These are phyloP conservation scores for Globisporangium megalacanthum DNA, from an alignment of 352 stramenopile genomes.

Conservation along the genomic window DNA sequence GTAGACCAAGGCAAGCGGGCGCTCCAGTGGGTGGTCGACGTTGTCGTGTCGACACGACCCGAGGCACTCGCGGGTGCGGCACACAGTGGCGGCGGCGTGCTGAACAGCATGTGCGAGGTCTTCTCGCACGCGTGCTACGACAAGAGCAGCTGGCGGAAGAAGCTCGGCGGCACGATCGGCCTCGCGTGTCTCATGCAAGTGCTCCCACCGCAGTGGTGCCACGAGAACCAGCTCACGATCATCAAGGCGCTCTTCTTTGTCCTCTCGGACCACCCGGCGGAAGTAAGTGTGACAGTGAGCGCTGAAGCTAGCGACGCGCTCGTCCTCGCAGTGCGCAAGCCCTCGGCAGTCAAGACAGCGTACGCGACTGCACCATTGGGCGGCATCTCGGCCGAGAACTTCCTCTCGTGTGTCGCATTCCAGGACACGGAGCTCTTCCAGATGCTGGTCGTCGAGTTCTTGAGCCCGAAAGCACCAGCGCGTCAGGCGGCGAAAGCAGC, in stretches of 20 bases:
- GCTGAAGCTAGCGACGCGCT: slow-evolving; percentile 61
- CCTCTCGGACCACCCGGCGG: slow-evolving; percentile 75
- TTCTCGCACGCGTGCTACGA: slow-evolving; percentile 85
- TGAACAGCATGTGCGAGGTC: slow-evolving; percentile 75
- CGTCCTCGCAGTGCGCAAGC: slow-evolving; percentile 49
- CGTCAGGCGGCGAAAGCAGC: slow-evolving; percentile 68
- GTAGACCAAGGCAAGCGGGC: slow-evolving; percentile 52
- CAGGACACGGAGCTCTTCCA: slow-evolving; percentile 85
- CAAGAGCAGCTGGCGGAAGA: slow-evolving; percentile 80
- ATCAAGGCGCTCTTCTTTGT: slow-evolving; percentile 86
- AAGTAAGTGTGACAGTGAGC: slow-evolving; percentile 79
- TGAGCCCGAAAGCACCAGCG: slow-evolving; percentile 69
- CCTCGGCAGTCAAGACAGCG: slow-evolving; percentile 34
- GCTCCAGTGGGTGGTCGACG: slow-evolving; percentile 46
- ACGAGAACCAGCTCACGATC: slow-evolving; percentile 84
- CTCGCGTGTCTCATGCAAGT: slow-evolving; percentile 60
- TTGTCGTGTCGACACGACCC: slow-evolving; percentile 14
- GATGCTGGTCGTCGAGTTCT: slow-evolving; percentile 83
- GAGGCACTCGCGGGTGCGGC: slow-evolving; percentile 26
- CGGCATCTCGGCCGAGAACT: slow-evolving; percentile 50
- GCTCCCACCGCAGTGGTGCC: slow-evolving; percentile 70
- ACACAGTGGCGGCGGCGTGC: slow-evolving; percentile 56
- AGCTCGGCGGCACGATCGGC: slow-evolving; percentile 71
- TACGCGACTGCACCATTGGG: slow-evolving; percentile 32
- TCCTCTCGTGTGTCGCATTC: slow-evolving; percentile 66